Base-by-base conservation (phyloP, 805 yeast species). In the Danielozyma ontarioensis region DNA sequence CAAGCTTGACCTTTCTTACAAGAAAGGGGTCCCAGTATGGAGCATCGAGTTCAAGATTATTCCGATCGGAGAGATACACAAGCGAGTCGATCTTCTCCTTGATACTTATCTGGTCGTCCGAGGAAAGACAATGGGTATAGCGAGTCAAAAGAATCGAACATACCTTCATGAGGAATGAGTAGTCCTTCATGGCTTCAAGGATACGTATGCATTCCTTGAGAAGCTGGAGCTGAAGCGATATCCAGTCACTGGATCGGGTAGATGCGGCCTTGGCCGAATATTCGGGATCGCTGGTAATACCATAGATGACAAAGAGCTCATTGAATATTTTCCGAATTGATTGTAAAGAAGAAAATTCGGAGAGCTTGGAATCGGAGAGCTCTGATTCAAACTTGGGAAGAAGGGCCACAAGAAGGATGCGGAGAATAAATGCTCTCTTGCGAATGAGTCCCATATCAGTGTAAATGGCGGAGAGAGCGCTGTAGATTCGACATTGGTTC, bases 21-120 rank as follows among this genome's bases (percentile, higher is more conserved):
- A 90, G 35, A 35, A 67, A 71, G 1, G 80, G 78, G 53, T 90
- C 96, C 85, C 95, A 85, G 47, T 85, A 86, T 1, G 64, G 57
- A 8, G 58, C 40, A 1, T 44, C 45, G 10, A 64, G 42, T 6
- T 49, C 37, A 10, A 57, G 47, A 12, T 27, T 53, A 30, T 37
- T 61, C 48, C 39, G 51, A 36, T 22, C 55, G 22, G 56, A 40
- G 10, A 41, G 17, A 18, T 42, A 41, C 1, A 48, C 31, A 10
- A 56, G 34, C 29, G 44, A 36, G 17, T 53, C 57, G 14, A 63
- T 50, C 32, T 52, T 58, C 3, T 57, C 53, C 35, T 51, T 58
- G 7, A 80, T 39, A 11, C 53, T 53, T 3, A 57, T 40, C 49
- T 85, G 95, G 45, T 84, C 93, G 8, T 68, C 71, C 6, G 62